Base-by-base conservation (phyloP, 1,284 basidiomycete species). In the Cerrena zonata region DNA sequence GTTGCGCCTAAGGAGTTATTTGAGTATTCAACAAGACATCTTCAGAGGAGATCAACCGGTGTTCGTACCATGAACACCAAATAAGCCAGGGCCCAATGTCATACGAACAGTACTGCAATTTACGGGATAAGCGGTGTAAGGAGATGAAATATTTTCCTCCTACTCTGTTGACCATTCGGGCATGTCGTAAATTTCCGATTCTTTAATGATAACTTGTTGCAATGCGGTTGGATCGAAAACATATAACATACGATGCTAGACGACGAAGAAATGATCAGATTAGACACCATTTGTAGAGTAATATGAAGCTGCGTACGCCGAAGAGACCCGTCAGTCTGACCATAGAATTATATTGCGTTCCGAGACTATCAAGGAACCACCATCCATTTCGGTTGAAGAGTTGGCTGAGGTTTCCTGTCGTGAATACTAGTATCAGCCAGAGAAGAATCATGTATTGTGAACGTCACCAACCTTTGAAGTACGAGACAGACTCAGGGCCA, bases 1-100 rank as follows among this genome's bases (percentile, higher is more conserved):
- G 46, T 53, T 18, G 61, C 56, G 13, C 62, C 64, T 36, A 37
- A 3, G 22, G 12, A 37, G 34, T 11, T 36, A n/a, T 11, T 36
- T 36, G 11, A 36, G 11, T 36, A 36, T 36, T 11, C 34, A n/a
- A n/a, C n/a, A n/a, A n/a, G n/a, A n/a, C n/a, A n/a, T n/a, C n/a
- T n/a, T n/a, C n/a, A n/a, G n/a, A n/a, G n/a, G n/a, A n/a, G n/a
- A n/a, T n/a, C n/a, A n/a, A n/a, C n/a, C n/a, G n/a, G n/a, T n/a
- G n/a, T n/a, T n/a, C n/a, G n/a, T n/a, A n/a, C n/a, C n/a, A n/a
- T n/a, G n/a, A n/a, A n/a, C n/a, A n/a, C n/a, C n/a, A n/a, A n/a
- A n/a, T n/a, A n/a, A n/a, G n/a, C n/a, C n/a, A n/a, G n/a, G n/a
- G n/a, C n/a, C n/a, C n/a, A n/a, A n/a, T n/a, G n/a, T n/a, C n/a